These are phyloP conservation scores for Podila minutissima DNA, from an alignment of 192 early-diverging fungal species.

Conservation along the genomic window DNA sequence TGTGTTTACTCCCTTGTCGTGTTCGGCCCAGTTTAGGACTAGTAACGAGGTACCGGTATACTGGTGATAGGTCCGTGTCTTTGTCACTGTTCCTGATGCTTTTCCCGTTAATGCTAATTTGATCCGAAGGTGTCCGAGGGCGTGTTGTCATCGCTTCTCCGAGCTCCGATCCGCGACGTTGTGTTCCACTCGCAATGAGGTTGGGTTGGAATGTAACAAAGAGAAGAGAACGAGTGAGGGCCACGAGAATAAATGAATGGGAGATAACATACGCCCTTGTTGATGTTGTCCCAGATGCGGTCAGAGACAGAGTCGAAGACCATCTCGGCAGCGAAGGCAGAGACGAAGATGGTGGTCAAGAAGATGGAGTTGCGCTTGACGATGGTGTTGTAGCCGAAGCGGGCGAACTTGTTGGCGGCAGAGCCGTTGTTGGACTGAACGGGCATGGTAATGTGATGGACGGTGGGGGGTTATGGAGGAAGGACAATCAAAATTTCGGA, in stretches of 20 bases:
- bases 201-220: neutral
- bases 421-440: slow-evolving; percentile 51
- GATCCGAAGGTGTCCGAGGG: too few relatives aligned
- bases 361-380: slow-evolving; percentile 80
- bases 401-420: slow-evolving; percentile 48
- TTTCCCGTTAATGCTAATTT: too few relatives aligned
- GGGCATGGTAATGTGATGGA: slow-evolving; percentile 31
- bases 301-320: slow-evolving; percentile 70
- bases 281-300: slow-evolving; percentile 74
- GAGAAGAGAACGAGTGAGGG: neutral
- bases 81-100: too few relatives aligned
- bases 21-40: too few relatives aligned
- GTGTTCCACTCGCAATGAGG: too few relatives aligned
- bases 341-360: slow-evolving; percentile 70
- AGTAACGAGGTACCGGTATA: too few relatives aligned
- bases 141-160: too few relatives aligned
- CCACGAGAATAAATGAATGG: neutral
- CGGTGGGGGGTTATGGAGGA: neutral
- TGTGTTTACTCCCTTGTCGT: too few relatives aligned
- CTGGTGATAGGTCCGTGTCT: too few relatives aligned
- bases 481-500: too few relatives aligned
- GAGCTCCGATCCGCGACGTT: too few relatives aligned
- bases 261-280: slow-evolving; percentile 76
- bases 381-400: slow-evolving; percentile 67
- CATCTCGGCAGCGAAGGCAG: slow-evolving; percentile 79